Base-by-base conservation (phyloP, 768 basidiomycete species). In the Psilocybe cyanescens region DNA sequence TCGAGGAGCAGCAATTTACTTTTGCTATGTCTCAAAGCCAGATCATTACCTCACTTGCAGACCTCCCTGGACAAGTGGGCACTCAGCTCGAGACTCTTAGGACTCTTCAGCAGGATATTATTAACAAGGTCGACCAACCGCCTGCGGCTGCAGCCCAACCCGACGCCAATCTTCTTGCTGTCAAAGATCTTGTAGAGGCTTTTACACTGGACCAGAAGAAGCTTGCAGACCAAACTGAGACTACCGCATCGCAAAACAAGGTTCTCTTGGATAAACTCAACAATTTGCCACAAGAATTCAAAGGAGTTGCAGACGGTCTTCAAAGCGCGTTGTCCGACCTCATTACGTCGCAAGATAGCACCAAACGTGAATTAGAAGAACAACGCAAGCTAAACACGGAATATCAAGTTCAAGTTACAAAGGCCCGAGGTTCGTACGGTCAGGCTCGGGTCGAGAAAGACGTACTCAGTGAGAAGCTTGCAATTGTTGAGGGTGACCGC, bases 371-470 rank as follows among this genome's bases (percentile, higher is more conserved):
- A 67, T 71, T 87, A 30, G 90, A 92, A 8, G 91, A 94, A 56
- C 78, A 91, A 59, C 85, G 86, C 47, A 85, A 83, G 61, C 67
- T 79, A 16, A 92, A 91, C 70, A 76, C 83, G 7, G 92, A 94
- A 6, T 79, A 86, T 52, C 91, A 92, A 68, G 76, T 87, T 35
- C 89, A 92, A 67, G 68, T 94, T 9, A 83, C 86, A 11, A 92
- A 91, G 74, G 89, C 92, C 53, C 88, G 91, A 56, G 85, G 86
- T 19, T 86, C 87, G 12, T 88, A 92, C 66, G 91, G 91, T 0
- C 88, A 91, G 69, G 83, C 90, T 4, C 86, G 90, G 14, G 91
- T 91, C 12, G 92, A 95, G 78, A 95, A 93, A 75, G 92, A 94
- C 52, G 76, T 84, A 39, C 71, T 92, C 49, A 74, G 68, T 19